A percentile compares a stretch with the other conserved stretches of the same genome.
phyloP scores from a whole-genome alignment of 139 green algal species.

The Chlorella sp. region DNA sequence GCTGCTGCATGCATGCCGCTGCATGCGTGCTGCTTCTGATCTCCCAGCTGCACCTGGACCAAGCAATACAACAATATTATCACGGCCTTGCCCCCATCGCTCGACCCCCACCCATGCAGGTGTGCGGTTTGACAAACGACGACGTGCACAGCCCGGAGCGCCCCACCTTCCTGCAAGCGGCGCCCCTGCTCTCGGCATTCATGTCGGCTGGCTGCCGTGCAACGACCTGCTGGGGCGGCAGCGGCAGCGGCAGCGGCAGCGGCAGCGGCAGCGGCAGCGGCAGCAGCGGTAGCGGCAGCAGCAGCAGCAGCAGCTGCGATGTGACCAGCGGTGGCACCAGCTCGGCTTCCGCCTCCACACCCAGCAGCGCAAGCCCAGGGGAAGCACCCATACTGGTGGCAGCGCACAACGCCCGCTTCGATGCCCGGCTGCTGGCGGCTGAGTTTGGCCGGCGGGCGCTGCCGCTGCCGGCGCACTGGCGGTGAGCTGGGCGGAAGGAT shows the following conservation, averaged over 20 bases:
- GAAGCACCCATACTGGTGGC: neutral
- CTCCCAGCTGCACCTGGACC: no score
- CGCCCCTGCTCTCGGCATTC: slow-evolving; percentile 24
- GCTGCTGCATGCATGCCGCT: no score
- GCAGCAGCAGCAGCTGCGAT: neutral
- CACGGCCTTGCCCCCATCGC: no score
- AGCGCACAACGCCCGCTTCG: slow-evolving; percentile 28
- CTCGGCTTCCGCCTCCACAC: no score
- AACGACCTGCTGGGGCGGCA: no score
- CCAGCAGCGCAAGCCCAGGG: no score
- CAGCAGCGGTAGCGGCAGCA: neutral
- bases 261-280: neutral
- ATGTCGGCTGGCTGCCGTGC: neutral
- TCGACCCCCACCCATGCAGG: neutral
- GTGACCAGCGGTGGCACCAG: neutral
- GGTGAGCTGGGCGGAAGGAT: slow-evolving; percentile 12
- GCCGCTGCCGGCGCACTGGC: neutral
- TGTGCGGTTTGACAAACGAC: neutral
- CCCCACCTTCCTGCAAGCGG: slow-evolving; percentile 30
- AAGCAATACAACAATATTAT: no score
- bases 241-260: neutral
- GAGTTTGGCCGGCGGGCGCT: slow-evolving; percentile 15
- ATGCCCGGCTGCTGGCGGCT: slow-evolving; percentile 2
- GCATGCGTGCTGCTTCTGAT: no score
- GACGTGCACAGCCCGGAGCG: slow-evolving; percentile 14